Percentiles rank a stretch among this genome's conserved stretches.
Conservation (phyloP, 2,329 filamentous ascomycete genomes). For the Orbilia ellipsospora region DNA sequence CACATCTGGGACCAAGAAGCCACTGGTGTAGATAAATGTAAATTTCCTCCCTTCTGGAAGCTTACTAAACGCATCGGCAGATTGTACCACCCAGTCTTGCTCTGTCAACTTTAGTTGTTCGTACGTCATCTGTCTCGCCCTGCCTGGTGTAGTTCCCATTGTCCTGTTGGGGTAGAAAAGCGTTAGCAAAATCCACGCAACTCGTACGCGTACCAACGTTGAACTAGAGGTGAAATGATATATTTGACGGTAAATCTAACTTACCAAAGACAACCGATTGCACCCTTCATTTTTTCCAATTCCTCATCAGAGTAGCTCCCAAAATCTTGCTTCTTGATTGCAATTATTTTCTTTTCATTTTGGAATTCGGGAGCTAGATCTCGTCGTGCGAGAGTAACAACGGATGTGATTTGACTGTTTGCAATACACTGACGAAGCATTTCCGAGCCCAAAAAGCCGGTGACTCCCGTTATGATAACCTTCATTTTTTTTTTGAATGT, state of each 20-base stretch:
- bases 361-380: conserved; percentile 64
- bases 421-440: conserved; percentile 68
- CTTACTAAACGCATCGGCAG: conserved; percentile 60
- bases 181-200: background rate
- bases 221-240: conserved; percentile 8
- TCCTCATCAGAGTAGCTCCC: conserved; percentile 66
- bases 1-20: conserved; percentile 10
- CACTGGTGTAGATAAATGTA: conserved; percentile 63
- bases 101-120: conserved; percentile 60
- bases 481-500: conserved; percentile 65
- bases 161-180: conserved; percentile 37
- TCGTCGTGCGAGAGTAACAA: conserved; percentile 67
- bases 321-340: conserved; percentile 68
- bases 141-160: conserved; percentile 56
- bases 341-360: conserved; percentile 66
- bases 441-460: conserved; percentile 70
- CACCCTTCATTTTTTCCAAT: conserved; percentile 63
- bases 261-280: conserved; percentile 66
- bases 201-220: background rate
- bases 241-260: background rate
- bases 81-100: conserved; percentile 61
- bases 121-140: conserved; percentile 38
- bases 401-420: conserved; percentile 66
- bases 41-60: conserved; percentile 60
- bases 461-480: conserved; percentile 70